phyloP scores from a whole-genome alignment of 2,329 filamentous ascomycete species.

The Taxawa tesnikishii region DNA sequence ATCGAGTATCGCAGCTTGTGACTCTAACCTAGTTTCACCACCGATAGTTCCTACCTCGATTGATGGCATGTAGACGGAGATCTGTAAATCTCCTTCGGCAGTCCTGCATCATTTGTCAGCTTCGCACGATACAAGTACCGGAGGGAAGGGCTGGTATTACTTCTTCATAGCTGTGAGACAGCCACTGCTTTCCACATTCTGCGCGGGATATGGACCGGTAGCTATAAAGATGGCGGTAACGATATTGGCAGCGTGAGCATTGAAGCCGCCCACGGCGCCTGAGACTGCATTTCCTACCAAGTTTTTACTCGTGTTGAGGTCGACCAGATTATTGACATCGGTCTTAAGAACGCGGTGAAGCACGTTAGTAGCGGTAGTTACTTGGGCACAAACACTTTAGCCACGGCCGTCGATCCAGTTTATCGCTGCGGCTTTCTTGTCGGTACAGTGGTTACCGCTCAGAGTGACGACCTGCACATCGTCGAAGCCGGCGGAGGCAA shows the following conservation, averaged over 20 bases:
- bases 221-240: constrained; percentile 85
- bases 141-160: constrained; percentile 43
- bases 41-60: constrained; percentile 1
- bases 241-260: constrained; percentile 89
- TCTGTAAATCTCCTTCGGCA: background rate
- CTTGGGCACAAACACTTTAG: constrained; percentile 86
- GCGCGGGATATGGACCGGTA: constrained; percentile 86
- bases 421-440: constrained; percentile 87
- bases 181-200: constrained; percentile 85
- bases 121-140: background rate
- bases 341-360: constrained; percentile 79
- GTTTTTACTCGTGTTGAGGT: constrained; percentile 85
- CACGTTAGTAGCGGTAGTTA: constrained; percentile 74
- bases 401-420: constrained; percentile 96
- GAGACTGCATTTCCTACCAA: constrained; percentile 90
- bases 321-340: constrained; percentile 73
- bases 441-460: constrained; percentile 88
- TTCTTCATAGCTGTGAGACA: constrained; percentile 97
- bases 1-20: background rate
- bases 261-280: constrained; percentile 82
- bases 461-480: constrained; percentile 86
- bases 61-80: background rate
- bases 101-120: no score
- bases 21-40: background rate
- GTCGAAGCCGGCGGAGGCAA: constrained; percentile 71